phyloP scores from a whole-genome alignment of 2,329 filamentous ascomycete species.

The Colletotrichum brevisporum region DNA sequence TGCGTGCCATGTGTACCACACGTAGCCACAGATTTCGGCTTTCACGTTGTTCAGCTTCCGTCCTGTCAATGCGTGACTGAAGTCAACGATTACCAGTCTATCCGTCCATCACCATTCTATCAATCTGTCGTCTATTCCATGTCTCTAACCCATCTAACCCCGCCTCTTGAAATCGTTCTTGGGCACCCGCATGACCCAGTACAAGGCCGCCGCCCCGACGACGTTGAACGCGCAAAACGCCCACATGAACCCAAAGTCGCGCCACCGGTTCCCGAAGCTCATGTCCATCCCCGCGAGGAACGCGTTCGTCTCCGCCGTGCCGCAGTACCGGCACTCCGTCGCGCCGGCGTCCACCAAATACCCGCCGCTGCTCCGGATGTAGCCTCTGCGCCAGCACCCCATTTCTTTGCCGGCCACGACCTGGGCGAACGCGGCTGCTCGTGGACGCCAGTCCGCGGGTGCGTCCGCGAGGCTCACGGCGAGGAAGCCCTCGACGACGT shows the following conservation, averaged over 20 bases:
- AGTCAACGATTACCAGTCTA: too few relatives aligned
- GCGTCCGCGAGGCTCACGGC: conserved; percentile 43
- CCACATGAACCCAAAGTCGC: conserved; percentile 69
- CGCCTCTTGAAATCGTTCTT: conserved; percentile 41
- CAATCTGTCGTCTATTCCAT: too few relatives aligned
- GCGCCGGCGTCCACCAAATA: conserved; percentile 59
- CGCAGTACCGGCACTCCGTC: conserved; percentile 62
- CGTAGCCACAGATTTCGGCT: too few relatives aligned
- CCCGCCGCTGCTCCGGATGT: conserved; percentile 60
- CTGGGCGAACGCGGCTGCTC: too few relatives aligned
- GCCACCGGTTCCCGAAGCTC: conserved; percentile 64
- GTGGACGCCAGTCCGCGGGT: too few relatives aligned
- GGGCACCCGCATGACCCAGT: conserved; percentile 58
- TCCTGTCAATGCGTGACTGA: too few relatives aligned
- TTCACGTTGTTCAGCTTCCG: not conserved
- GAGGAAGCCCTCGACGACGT: conserved; percentile 75
- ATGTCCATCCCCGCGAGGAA: conserved; percentile 57
- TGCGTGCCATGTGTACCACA: too few relatives aligned
- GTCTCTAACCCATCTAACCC: not conserved
- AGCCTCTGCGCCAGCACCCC: too few relatives aligned
- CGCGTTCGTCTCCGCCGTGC: conserved; percentile 52
- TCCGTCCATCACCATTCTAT: too few relatives aligned
- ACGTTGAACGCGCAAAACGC: conserved; percentile 66
- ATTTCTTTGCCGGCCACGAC: too few relatives aligned
- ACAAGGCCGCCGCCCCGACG: conserved; percentile 61